phyloP scores from a whole-genome alignment of 441 rosid species.

The Gossypium trilobum region DNA sequence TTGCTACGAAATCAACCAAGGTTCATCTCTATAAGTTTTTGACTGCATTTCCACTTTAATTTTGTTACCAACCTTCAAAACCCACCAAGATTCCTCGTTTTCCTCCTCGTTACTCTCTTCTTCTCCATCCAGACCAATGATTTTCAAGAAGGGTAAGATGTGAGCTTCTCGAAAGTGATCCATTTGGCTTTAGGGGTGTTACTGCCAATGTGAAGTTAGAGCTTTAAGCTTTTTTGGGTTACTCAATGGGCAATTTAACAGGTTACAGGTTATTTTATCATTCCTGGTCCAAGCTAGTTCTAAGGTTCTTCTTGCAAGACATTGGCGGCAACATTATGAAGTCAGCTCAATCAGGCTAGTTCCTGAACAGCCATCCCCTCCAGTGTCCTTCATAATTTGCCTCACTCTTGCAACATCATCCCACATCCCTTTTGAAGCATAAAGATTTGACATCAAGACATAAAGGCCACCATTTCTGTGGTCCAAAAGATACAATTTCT shows the following conservation, averaged over 20 bases:
- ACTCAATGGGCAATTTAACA: neutral
- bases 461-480: slow-evolving; percentile 60
- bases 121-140: slow-evolving; percentile 16
- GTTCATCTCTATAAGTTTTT: slow-evolving; percentile 62
- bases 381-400: slow-evolving; percentile 56
- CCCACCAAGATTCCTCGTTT: slow-evolving; percentile 42
- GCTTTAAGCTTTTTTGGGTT: neutral
- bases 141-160: slow-evolving; percentile 48
- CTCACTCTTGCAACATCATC: slow-evolving; percentile 60
- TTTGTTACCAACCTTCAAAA: slow-evolving; percentile 61
- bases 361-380: slow-evolving; percentile 69
- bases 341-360: slow-evolving; percentile 40
- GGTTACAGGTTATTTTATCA: neutral
- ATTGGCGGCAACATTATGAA: neutral
- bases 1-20: slow-evolving; percentile 72
- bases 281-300: slow-evolving; percentile 8
- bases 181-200: no score
- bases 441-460: slow-evolving; percentile 80
- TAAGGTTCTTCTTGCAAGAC: slow-evolving; percentile 8
- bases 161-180: no score
- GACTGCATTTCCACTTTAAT: slow-evolving; percentile 64
- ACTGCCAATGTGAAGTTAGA: no score
- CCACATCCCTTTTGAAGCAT: slow-evolving; percentile 63
- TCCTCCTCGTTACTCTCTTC: slow-evolving; percentile 40
- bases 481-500: slow-evolving; percentile 57